Conservation (phyloP, 148 eudicot genomes). For the Camellia granthamiana region DNA sequence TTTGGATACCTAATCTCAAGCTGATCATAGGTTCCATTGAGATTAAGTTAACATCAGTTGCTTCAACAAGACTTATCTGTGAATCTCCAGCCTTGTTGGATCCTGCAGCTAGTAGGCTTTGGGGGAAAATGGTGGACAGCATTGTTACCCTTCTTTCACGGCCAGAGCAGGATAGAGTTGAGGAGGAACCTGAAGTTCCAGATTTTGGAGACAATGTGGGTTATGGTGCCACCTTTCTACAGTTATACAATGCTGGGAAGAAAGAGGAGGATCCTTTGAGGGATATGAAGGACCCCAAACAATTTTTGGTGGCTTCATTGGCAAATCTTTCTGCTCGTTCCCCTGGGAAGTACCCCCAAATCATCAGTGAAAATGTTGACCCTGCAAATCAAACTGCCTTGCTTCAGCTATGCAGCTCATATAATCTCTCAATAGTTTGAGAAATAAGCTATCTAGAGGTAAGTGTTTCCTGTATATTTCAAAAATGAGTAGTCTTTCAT, state of each 20-base stretch:
- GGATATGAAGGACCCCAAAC: conserved; percentile 81
- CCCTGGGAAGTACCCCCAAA: conserved; percentile 55
- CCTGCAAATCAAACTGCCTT: conserved; percentile 74
- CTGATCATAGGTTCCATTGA: conserved; percentile 73
- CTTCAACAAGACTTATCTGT: conserved; percentile 76
- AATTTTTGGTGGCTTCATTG: conserved; percentile 65
- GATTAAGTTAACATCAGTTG: conserved; percentile 73
- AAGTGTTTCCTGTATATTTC: not conserved
- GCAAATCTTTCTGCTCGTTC: conserved; percentile 48
- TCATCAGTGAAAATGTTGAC: conserved; percentile 68
- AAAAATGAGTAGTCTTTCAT: not conserved
- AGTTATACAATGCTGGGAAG: conserved; percentile 73
- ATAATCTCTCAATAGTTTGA: conserved; percentile 40
- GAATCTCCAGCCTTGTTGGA: conserved; percentile 59
- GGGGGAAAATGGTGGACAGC: conserved; percentile 87
- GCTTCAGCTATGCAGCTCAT: conserved; percentile 58
- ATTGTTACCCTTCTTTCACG: conserved; percentile 74
- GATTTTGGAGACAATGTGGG: conserved; percentile 75
- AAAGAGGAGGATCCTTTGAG: conserved; percentile 84
- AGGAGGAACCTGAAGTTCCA: conserved; percentile 69
- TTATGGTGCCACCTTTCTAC: conserved; percentile 78
- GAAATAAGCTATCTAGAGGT: conserved; percentile 14
- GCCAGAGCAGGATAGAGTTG: conserved; percentile 82
- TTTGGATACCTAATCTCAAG: conserved; percentile 85
- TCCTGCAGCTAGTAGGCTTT: conserved; percentile 47